A percentile compares a stretch with the other conserved stretches of the same genome.
phyloP scores from a whole-genome alignment of 2,329 filamentous ascomycete genomes.

The Colletotrichum cuscutae region DNA sequence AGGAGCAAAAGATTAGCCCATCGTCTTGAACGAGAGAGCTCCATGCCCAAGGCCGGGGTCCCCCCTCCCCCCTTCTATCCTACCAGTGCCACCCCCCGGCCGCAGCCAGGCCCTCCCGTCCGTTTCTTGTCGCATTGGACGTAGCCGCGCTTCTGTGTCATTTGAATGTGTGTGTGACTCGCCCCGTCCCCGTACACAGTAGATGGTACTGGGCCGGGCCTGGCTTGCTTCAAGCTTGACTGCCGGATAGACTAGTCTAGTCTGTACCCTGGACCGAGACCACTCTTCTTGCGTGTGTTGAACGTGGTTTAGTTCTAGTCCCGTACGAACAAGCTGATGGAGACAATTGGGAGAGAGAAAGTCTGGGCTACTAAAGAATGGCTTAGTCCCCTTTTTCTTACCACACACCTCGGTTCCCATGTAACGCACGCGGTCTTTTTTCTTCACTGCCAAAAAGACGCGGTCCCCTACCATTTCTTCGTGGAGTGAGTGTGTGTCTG shows the following conservation, averaged over 20 bases:
- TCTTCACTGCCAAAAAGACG: constrained; percentile 5
- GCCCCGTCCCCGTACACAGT: constrained; percentile 21
- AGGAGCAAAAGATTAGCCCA: background rate
- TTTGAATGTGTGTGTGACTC: constrained; percentile 32
- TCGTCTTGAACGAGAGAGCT: background rate
- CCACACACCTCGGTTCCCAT: background rate
- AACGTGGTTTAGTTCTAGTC: background rate
- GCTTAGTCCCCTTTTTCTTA: constrained; percentile 9
- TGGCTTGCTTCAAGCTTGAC: background rate
- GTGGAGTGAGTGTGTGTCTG: background rate
- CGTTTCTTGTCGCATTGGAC: constrained; percentile 24
- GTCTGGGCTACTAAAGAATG: constrained; percentile 27
- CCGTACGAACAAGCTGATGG: background rate
- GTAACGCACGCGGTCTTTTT: background rate
- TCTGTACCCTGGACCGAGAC: background rate
- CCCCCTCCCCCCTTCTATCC: background rate
- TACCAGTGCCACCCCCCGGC: constrained; percentile 3
- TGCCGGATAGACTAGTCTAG: background rate
- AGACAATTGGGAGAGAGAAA: background rate
- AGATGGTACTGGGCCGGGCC: background rate
- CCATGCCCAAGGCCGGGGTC: background rate
- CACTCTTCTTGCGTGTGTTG: background rate
- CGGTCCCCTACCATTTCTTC: constrained; percentile 6
- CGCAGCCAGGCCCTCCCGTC: constrained; percentile 12
- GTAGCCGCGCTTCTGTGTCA: constrained; percentile 30